A percentile compares a stretch with the other conserved stretches of the same genome.
phyloP scores from a whole-genome alignment of 1,284 basidiomycete species.

The Wallemia ichthyophaga region DNA sequence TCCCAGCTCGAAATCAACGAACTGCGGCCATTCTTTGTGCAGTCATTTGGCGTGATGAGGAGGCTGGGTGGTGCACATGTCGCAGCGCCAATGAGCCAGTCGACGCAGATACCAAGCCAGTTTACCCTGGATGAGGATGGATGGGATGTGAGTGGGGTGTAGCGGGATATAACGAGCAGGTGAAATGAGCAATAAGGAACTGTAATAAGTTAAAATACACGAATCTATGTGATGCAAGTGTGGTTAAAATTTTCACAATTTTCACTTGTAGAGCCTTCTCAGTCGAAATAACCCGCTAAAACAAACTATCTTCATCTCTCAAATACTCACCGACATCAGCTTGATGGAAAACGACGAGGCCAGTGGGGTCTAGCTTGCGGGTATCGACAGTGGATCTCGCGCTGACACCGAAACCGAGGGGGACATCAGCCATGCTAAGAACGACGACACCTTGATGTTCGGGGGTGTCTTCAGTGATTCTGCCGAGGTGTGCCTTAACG shows the following conservation, averaged over 20 bases:
- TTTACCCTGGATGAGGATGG: not conserved
- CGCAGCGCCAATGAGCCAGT: not conserved
- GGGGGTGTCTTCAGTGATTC: constrained; percentile 95
- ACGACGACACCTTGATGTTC: constrained; percentile 97
- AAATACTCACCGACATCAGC: constrained; percentile 93
- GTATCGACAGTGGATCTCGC: constrained; percentile 87
- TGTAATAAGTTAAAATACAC: not conserved
- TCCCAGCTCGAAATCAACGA: constrained; percentile 78
- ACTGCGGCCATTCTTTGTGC: constrained; percentile 59
- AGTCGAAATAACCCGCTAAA: no score
- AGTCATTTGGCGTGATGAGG: constrained; percentile 33
- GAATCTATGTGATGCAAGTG: no score
- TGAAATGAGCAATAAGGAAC: not conserved
- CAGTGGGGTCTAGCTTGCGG: constrained; percentile 86
- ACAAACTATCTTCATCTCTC: constrained; percentile 43
- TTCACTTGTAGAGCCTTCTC: no score
- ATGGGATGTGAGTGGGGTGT: not conserved
- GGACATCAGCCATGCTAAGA: constrained; percentile 78
- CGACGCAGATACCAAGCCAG: not conserved
- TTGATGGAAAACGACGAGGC: constrained; percentile 96
- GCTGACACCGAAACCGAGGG: constrained; percentile 89
- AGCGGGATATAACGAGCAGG: no score
- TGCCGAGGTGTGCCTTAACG: constrained; percentile 90
- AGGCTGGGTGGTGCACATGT: constrained; percentile 13
- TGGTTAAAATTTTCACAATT: no score